Base-by-base conservation (phyloP, 345 rosid species). In the Populus deltoides region DNA sequence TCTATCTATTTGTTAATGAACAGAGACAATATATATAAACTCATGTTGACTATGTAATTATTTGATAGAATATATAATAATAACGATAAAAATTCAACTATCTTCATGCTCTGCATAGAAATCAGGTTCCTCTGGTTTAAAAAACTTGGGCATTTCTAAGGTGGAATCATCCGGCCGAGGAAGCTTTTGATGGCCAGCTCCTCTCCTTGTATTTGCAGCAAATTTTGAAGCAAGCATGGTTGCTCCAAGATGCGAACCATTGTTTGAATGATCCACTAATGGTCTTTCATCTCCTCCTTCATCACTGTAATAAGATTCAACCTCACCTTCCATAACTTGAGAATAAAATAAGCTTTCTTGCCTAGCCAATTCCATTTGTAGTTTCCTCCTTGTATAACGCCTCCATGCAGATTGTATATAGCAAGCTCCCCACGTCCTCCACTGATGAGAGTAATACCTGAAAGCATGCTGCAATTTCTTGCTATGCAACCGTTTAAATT, bases 381-480 rank as follows among this genome's bases (percentile, higher is more conserved):
- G 74, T 78, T 87, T 88, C 78, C 92, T 86, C 86, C 87, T 90
- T 38, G 76, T 88, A 77, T 71, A 80, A 78, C 92, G 90, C 83
- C 98, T 91, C 98, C 98, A 96, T 39, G 91, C 90, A 12, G 94
- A 82, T 82, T 96, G 97, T 41, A 93, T 82, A 80, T 90, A 91
- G 88, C 98, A 92, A 4, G 95, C 85, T 11, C 89, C 97, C 98
- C 99, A 93, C 36, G 97, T 89, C 79, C 97, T 72, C 98, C 98
- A 96, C 59, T 92, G 98, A 78, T 92, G 99, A 38, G 98, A 96
- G 75, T 96, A 96, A 86, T 93, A 92, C 88, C 97, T 87, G 74
- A 96, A 96, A n/a, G 98, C 94, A 38, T 92, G 98, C 84, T 93
- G 99, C 5, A 92, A 86, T 67, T 82, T 89, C 88, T 87, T 96